Evolutionary conservation across 768 basidiomycete genomes (phyloP).

Genomic region (Lactarius sp.): DNA sequence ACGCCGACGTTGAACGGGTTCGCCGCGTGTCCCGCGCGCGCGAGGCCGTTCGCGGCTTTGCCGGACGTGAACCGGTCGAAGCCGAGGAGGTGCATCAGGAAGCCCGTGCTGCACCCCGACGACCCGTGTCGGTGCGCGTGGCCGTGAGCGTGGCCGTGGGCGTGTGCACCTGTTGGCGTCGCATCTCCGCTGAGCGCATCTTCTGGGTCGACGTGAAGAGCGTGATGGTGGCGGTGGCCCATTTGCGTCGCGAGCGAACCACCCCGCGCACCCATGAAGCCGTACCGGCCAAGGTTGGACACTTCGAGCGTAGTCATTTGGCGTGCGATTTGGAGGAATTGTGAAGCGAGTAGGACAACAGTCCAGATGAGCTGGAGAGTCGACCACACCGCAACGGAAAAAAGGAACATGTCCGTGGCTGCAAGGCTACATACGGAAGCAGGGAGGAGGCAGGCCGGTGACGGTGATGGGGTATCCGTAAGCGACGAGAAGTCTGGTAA

Average conservation of each 20-base stretch:
- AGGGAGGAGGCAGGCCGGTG: conserved; percentile 65
- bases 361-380: conserved; percentile 97
- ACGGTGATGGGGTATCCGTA: conserved; percentile 38
- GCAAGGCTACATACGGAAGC: conserved; percentile 64
- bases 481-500: conserved; percentile 51
- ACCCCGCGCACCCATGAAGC: conserved; percentile 93
- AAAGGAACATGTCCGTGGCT: conserved; percentile 74
- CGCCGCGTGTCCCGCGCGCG: conserved; percentile 63
- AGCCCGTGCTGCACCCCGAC: conserved; percentile 46
- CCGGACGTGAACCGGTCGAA: conserved; percentile 93
- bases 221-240: conserved; percentile 62
- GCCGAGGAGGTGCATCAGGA: conserved; percentile 87
- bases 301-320: conserved; percentile 98
- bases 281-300: conserved; percentile 89
- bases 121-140: conserved; percentile 40
- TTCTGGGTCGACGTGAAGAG: conserved; percentile 32
- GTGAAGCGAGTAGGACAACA: conserved; percentile 73
- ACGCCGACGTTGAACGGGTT: conserved; percentile 92
- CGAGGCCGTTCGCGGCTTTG: conserved; percentile 81
- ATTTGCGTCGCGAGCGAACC: conserved; percentile 66
- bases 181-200: conserved; percentile 45
- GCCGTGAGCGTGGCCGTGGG: conserved; percentile 40
- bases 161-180: conserved; percentile 21
- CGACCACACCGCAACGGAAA: conserved; percentile 78
- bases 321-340: conserved; percentile 86